Conservation (phyloP, 768 basidiomycete genomes). For the Agaricus subrufescens region DNA sequence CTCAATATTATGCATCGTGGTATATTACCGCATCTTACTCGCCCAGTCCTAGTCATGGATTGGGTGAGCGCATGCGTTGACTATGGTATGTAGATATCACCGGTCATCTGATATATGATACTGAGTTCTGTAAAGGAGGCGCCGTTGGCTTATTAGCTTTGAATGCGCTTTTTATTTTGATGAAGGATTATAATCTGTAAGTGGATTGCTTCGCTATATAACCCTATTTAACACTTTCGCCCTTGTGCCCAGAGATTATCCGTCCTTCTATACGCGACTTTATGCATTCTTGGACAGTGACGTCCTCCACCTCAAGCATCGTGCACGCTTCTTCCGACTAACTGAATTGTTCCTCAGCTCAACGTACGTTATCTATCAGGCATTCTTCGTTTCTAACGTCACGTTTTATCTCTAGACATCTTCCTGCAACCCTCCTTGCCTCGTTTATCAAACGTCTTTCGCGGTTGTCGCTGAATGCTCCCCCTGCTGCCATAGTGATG, state of each 20-base stretch:
- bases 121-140: constrained; percentile 49
- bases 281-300: constrained; percentile 88
- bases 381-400: neutral
- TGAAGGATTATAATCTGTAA: constrained; percentile 89
- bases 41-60: constrained; percentile 82
- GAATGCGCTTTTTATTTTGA: constrained; percentile 87
- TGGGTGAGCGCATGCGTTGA: constrained; percentile 87
- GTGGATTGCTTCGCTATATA: constrained; percentile 1
- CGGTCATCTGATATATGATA: neutral
- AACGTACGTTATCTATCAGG: constrained; percentile 50
- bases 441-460: constrained; percentile 93
- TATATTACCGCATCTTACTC: constrained; percentile 78
- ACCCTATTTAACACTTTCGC: neutral
- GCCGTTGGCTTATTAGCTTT: constrained; percentile 83
- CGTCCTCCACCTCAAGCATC: constrained; percentile 86
- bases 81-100: constrained; percentile 44
- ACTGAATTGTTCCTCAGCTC: constrained; percentile 89
- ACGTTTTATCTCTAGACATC: constrained; percentile 42
- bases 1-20: constrained; percentile 79
- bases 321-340: constrained; percentile 92
- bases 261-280: constrained; percentile 88
- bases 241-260: constrained; percentile 72
- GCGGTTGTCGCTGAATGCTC: constrained; percentile 76
- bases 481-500: constrained; percentile 88
- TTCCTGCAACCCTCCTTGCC: constrained; percentile 88